These are phyloP conservation scores for Physcia stellaris DNA, from an alignment of 495 filamentous ascomycete genomes.

Conservation along the genomic window DNA sequence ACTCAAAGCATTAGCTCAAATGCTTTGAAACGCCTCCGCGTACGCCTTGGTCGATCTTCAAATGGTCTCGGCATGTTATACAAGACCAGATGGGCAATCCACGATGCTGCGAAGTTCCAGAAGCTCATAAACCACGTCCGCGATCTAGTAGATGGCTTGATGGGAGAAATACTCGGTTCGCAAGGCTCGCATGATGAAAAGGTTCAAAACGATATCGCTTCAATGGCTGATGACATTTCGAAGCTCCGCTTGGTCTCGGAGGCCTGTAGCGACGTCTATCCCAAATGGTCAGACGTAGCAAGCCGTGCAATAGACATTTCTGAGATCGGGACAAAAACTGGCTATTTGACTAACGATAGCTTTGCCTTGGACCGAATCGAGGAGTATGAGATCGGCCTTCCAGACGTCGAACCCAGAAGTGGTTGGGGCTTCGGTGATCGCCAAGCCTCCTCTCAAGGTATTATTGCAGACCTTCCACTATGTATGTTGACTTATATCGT, in stretches of 20 bases:
- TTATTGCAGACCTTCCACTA: neutral
- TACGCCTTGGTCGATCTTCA: neutral
- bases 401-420: neutral
- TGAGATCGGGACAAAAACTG: neutral
- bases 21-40: slow-evolving; percentile 4
- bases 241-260: slow-evolving; percentile 1
- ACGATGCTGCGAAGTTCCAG: slow-evolving; percentile 3
- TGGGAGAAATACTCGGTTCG: neutral
- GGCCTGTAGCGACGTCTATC: slow-evolving; percentile 4
- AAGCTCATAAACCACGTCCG: slow-evolving; percentile 1
- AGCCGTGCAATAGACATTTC: slow-evolving; percentile 1
- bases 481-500: neutral
- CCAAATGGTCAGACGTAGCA: neutral
- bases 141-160: slow-evolving; percentile 4
- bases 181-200: slow-evolving; percentile 1
- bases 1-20: slow-evolving; percentile 1
- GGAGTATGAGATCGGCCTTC: neutral
- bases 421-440: neutral
- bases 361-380: neutral
- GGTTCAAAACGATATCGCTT: slow-evolving; percentile 6
- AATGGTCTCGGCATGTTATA: neutral
- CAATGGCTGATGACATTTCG: slow-evolving; percentile 3
- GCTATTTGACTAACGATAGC: too few species aligned
- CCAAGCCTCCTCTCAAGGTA: neutral
- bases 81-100: slow-evolving; percentile 6